Evolutionary conservation across 2,329 filamentous ascomycete genomes (phyloP).

Genomic region (Dendryphion nanum): DNA sequence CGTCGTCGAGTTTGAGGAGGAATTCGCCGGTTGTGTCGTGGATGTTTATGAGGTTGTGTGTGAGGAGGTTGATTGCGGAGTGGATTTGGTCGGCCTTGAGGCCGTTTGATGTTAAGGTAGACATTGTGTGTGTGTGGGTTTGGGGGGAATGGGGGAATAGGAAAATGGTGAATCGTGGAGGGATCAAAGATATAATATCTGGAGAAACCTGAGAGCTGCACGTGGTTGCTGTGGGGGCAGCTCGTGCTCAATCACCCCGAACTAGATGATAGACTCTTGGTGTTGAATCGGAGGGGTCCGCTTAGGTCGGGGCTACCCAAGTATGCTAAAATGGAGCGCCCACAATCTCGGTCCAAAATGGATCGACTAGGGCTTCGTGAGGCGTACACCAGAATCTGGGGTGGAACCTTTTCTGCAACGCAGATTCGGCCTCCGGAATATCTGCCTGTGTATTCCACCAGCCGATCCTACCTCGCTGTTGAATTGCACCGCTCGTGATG

Average conservation of each 20-base stretch:
- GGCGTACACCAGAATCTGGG: too few relatives aligned
- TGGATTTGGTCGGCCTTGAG: conserved; percentile 48
- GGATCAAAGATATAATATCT: neutral
- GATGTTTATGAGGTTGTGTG: conserved; percentile 74
- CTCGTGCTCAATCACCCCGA: neutral
- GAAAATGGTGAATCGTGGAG: neutral
- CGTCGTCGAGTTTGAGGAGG: conserved; percentile 67
- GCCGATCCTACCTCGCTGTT: too few relatives aligned
- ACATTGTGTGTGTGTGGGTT: conserved; percentile 20
- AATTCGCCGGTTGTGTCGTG: conserved; percentile 73
- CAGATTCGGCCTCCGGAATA: too few relatives aligned
- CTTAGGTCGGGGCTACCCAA: too few relatives aligned
- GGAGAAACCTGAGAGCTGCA: neutral
- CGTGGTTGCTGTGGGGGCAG: neutral
- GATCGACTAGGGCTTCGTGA: too few relatives aligned
- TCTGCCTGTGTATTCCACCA: too few relatives aligned
- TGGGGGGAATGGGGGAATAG: neutral
- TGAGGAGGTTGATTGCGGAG: conserved; percentile 63
- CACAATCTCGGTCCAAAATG: too few relatives aligned
- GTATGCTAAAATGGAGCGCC: too few relatives aligned
- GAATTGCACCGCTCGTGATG: too few relatives aligned
- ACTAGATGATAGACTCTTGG: too few relatives aligned
- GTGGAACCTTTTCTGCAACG: too few relatives aligned
- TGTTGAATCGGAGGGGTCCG: too few relatives aligned
- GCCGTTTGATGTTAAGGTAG: conserved; percentile 42